These are phyloP conservation scores for Lathyrus sativus DNA, from an alignment of 306 rosid genomes.

Conservation along the genomic window DNA sequence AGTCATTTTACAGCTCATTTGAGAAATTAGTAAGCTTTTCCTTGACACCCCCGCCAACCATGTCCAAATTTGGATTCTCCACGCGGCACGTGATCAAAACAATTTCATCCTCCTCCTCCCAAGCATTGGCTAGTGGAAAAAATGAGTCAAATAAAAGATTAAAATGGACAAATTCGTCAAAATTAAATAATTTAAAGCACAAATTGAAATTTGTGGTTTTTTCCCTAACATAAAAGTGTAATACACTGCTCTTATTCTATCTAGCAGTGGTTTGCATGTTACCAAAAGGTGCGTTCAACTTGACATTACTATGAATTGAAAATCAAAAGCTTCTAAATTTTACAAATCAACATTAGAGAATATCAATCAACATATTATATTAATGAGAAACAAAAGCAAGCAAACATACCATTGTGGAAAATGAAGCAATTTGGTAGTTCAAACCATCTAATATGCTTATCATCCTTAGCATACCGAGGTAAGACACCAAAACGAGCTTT, in stretches of 20 bases:
- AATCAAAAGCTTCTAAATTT: not conserved
- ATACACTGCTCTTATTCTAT: not conserved
- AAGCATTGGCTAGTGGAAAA: slow-evolving; percentile 71
- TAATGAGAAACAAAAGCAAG: slow-evolving; percentile 22
- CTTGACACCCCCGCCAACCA: slow-evolving; percentile 64
- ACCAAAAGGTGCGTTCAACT: slow-evolving; percentile 10
- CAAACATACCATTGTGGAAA: slow-evolving; percentile 80
- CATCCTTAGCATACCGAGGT: slow-evolving; percentile 91
- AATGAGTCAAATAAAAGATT: slow-evolving; percentile 29
- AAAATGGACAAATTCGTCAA: slow-evolving; percentile 21
- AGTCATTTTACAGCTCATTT: slow-evolving; percentile 70
- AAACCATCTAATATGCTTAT: slow-evolving; percentile 80
- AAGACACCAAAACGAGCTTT: slow-evolving; percentile 92
- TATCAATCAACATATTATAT: slow-evolving; percentile 6
- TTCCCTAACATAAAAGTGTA: slow-evolving; percentile 5
- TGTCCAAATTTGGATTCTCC: slow-evolving; percentile 69
- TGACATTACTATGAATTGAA: slow-evolving; percentile 14
- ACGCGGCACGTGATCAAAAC: slow-evolving; percentile 88
- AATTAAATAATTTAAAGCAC: slow-evolving; percentile 11
- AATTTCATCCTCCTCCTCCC: slow-evolving; percentile 98
- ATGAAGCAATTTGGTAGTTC: slow-evolving; percentile 98
- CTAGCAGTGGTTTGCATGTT: slow-evolving; percentile 18
- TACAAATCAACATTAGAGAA: too few species aligned
- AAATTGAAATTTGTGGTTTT: slow-evolving; percentile 7
- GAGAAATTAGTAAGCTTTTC: slow-evolving; percentile 73